phyloP scores from a whole-genome alignment of 2,329 filamentous ascomycete genomes.

The Phyllosticta citrichinensis region DNA sequence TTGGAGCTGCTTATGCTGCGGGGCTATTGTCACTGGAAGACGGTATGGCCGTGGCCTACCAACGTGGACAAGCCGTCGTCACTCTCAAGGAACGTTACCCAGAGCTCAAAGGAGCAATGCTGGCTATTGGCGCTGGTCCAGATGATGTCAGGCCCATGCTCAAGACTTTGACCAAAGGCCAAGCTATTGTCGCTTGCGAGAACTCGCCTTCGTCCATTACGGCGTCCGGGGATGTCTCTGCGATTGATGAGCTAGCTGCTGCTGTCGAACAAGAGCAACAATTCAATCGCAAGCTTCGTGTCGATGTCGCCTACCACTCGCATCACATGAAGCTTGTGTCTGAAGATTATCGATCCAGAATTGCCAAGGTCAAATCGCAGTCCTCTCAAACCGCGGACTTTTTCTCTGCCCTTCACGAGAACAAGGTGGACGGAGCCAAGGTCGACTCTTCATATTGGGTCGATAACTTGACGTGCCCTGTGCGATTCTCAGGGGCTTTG shows the following conservation, averaged over 20 bases:
- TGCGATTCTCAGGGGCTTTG: constrained; percentile 23
- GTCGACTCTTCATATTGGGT: constrained; percentile 26
- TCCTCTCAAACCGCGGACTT: constrained; percentile 1
- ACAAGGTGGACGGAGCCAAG: background rate
- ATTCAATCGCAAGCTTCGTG: constrained; percentile 32
- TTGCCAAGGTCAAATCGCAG: background rate
- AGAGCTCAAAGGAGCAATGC: constrained; percentile 1
- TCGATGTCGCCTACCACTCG: constrained; percentile 37
- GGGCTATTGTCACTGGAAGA: constrained; percentile 14
- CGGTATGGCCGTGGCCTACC: constrained; percentile 20
- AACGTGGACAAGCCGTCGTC: constrained; percentile 10
- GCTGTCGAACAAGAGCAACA: constrained; percentile 25
- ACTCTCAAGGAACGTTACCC: constrained; percentile 5
- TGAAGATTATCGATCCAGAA: constrained; percentile 15
- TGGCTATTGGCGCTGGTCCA: constrained; percentile 3
- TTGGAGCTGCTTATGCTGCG: constrained; percentile 20
- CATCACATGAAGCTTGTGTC: constrained; percentile 31
- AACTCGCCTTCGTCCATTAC: constrained; percentile 37
- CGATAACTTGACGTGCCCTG: constrained; percentile 27
- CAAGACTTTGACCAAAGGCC: background rate
- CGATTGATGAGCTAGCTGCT: constrained; percentile 23
- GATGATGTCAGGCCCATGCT: constrained; percentile 1
- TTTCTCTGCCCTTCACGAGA: constrained; percentile 5
- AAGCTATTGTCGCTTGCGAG: constrained; percentile 17
- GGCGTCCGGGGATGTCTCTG: constrained; percentile 33